Conservation (phyloP, 306 rosid genomes). For the Mimosa bimucronata region DNA sequence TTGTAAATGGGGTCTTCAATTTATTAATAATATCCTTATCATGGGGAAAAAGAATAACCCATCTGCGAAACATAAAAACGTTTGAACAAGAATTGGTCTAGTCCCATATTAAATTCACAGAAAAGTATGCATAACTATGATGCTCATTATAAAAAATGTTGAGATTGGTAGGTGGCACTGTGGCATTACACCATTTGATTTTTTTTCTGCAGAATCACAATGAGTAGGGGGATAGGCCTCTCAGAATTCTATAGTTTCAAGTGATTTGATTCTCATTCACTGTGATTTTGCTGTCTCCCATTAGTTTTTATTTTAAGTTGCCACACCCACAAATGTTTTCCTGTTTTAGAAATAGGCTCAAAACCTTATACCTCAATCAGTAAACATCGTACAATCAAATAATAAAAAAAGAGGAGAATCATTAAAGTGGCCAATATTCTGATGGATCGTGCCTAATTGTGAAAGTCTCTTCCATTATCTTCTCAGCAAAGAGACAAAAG, state of each 20-base stretch:
- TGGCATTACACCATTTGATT: background rate
- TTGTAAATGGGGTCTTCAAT: background rate
- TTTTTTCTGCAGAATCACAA: background rate
- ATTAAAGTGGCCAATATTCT: background rate
- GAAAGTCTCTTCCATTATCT: slow-evolving; percentile 30
- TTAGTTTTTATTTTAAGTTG: slow-evolving; percentile 26
- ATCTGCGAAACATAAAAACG: background rate
- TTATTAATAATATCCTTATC: background rate
- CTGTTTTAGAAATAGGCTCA: background rate
- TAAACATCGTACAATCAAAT: slow-evolving; percentile 30
- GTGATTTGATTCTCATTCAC: slow-evolving; percentile 35
- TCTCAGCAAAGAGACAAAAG: slow-evolving; percentile 3
- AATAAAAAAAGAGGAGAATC: background rate
- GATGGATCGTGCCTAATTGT: slow-evolving; percentile 26
- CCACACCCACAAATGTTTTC: slow-evolving; percentile 19
- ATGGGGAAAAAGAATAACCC: background rate
- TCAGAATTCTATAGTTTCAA: background rate
- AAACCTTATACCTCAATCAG: slow-evolving; percentile 5
- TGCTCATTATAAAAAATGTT: background rate
- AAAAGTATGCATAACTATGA: background rate
- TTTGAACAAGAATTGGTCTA: background rate
- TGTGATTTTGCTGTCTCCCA: slow-evolving; percentile 47
- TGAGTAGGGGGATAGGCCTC: background rate
- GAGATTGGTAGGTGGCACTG: slow-evolving; percentile 2
- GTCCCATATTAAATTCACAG: background rate